phyloP scores from a whole-genome alignment of 2,329 filamentous ascomycete genomes.

The Curvularia lunata region DNA sequence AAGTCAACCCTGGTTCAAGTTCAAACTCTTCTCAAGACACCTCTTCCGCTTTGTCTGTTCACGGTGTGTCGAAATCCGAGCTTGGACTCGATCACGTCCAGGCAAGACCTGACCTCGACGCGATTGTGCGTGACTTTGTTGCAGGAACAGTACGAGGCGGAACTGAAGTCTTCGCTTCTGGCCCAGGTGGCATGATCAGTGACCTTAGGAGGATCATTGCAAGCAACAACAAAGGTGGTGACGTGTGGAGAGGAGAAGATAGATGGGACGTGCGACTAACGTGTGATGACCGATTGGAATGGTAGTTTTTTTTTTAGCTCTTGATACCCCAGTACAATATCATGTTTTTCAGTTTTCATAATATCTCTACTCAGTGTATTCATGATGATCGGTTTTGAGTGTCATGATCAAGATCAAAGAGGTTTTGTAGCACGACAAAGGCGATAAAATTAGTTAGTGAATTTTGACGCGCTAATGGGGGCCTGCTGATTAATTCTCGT shows the following conservation, averaged over 20 bases:
- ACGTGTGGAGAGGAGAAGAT: constrained; percentile 44
- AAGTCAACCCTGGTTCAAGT: constrained; percentile 29
- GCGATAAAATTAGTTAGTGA: neutral
- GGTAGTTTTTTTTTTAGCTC: constrained; percentile 26
- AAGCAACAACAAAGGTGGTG: constrained; percentile 35
- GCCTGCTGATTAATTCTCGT: constrained; percentile 11
- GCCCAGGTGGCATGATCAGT: constrained; percentile 43
- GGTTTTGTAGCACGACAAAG: neutral
- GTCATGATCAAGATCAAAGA: neutral
- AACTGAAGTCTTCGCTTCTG: constrained; percentile 43
- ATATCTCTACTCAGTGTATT: neutral
- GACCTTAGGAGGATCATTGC: constrained; percentile 44
- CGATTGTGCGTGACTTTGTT: constrained; percentile 34
- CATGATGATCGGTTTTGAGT: neutral
- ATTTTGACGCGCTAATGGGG: neutral
- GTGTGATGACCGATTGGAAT: constrained; percentile 44
- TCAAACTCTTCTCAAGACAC: constrained; percentile 27
- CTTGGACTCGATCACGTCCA: constrained; percentile 35
- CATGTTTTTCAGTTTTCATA: neutral
- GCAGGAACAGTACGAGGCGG: constrained; percentile 30
- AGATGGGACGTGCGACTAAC: constrained; percentile 40
- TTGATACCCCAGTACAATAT: constrained; percentile 31
- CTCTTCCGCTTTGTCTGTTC: constrained; percentile 35
- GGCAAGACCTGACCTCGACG: constrained; percentile 30
- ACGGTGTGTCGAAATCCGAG: constrained; percentile 39